These are phyloP conservation scores for Ophiocordyceps camponoti-saundersi DNA, from an alignment of 2,329 filamentous ascomycete genomes.

Conservation along the genomic window DNA sequence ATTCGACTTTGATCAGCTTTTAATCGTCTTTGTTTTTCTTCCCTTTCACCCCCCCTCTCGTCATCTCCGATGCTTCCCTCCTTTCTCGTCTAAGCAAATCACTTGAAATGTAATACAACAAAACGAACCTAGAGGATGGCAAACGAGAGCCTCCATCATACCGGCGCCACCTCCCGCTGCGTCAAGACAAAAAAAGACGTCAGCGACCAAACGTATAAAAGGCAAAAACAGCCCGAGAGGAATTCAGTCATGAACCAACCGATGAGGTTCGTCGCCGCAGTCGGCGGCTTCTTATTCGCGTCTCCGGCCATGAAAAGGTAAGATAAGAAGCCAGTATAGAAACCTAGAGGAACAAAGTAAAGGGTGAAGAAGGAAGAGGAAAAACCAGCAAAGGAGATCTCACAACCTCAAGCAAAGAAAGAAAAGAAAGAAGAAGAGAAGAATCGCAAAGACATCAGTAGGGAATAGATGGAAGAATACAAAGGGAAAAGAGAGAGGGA, in stretches of 20 bases:
- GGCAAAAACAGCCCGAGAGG: not conserved
- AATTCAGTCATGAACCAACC: too few relatives aligned
- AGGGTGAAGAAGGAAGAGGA: not conserved
- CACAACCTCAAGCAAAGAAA: not conserved
- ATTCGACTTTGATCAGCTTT: not conserved
- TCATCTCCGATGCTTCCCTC: not conserved
- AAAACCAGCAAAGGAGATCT: too few relatives aligned
- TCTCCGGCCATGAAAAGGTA: constrained; percentile 8
- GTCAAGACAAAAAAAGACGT: not conserved
- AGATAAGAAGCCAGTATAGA: not conserved
- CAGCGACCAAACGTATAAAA: not conserved
- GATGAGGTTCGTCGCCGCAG: constrained; percentile 79
- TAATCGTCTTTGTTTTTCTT: not conserved
- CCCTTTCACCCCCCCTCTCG: not conserved
- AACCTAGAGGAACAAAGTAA: not conserved
- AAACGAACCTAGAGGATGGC: constrained; percentile 74
- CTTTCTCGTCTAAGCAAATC: too few relatives aligned
- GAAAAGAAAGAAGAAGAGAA: not conserved
- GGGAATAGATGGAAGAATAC: not conserved
- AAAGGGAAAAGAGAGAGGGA: not conserved
- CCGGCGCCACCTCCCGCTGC: constrained; percentile 87
- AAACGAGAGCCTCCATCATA: constrained; percentile 97
- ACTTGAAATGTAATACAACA: too few relatives aligned
- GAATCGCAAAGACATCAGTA: too few relatives aligned
- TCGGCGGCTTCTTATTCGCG: constrained; percentile 66